Conservation (phyloP, 2,329 filamentous ascomycete species). For the Chaetothyriales sp. region DNA sequence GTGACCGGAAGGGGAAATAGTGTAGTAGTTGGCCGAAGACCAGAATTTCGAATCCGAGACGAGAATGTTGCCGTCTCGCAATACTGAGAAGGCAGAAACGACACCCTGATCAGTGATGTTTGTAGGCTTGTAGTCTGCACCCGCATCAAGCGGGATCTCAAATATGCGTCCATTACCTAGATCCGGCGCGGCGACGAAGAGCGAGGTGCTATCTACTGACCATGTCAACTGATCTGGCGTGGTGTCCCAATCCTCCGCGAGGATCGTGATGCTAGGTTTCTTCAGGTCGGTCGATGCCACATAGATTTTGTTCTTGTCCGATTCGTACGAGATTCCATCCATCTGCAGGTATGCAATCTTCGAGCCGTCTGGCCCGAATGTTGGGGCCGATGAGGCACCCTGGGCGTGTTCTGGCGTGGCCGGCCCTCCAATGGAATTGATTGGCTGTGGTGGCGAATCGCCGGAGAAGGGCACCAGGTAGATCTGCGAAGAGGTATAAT, state of each 20-base stretch:
- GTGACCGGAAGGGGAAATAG: slow-evolving; percentile 20
- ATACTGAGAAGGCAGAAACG: slow-evolving; percentile 20
- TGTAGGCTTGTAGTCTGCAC: slow-evolving; percentile 22
- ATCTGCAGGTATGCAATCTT: slow-evolving; percentile 67
- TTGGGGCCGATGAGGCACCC: slow-evolving; percentile 49
- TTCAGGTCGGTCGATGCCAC: slow-evolving; percentile 24
- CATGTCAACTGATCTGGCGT: slow-evolving; percentile 40
- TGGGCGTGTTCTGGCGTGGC: slow-evolving; percentile 38
- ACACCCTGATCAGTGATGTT: slow-evolving; percentile 26
- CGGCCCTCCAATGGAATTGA: slow-evolving; percentile 27
- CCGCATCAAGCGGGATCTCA: slow-evolving; percentile 23
- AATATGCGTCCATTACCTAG: slow-evolving; percentile 40
- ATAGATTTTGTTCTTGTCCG: slow-evolving; percentile 49
- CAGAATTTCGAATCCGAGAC: slow-evolving; percentile 25
- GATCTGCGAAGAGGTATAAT: slow-evolving; percentile 69
- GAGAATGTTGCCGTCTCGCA: slow-evolving; percentile 21
- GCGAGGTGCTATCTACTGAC: slow-evolving; percentile 40
- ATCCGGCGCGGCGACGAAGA: slow-evolving; percentile 65
- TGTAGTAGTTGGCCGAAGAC: slow-evolving; percentile 25
- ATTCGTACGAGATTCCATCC: slow-evolving; percentile 64
- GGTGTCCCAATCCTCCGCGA: slow-evolving; percentile 37
- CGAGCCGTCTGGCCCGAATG: slow-evolving; percentile 60
- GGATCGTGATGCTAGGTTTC: slow-evolving; percentile 24
- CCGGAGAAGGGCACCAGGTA: slow-evolving; percentile 56
- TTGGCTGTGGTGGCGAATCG: slow-evolving; percentile 37